Base-by-base conservation (phyloP, 2,329 filamentous ascomycete genomes). In the Alternaria tenuissima region DNA sequence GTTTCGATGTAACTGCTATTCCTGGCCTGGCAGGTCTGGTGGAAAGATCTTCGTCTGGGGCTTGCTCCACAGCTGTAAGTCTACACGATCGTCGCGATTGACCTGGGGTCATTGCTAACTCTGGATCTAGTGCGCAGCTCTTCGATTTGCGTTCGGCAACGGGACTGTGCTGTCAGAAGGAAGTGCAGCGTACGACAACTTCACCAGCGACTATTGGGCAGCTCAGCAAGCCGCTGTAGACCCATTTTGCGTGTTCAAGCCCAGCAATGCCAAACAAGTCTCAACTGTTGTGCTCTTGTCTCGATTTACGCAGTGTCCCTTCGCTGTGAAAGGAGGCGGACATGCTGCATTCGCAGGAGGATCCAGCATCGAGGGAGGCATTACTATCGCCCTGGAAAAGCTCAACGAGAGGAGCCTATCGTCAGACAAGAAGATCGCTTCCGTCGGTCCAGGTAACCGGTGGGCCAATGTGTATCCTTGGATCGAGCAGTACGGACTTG, bases 261-360 rank as follows among this genome's bases (percentile, higher is more conserved):
- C 72, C 7, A 56, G 30, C 5, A 64, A 22, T 32, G 55, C 64
- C 4, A 12, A 59, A 8, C 59, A 73, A 12, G 69, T 74, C 5
- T 66, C 70, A n/a, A 61, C 59, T 12, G 41, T 53, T 4, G 57
- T 75, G 14, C 56, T 73, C 2, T 26, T 74, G 7, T 69, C 71
- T 5, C 64, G 69, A 11, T 49, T 72, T 3, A 68, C 67, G 8
- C 66, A 65, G 49, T 78, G 74, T 44, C 69, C 67, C 78, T 81
- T 81, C 55, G 79, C 80, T 5, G 74, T 83, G 3, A 81, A 79
- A 55, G 76, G 79, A 26, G 68, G 67, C 6, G 70, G 72, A 2
- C 73, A 75, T 56, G 65, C 69, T 47, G 66, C 68, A 3, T 69
- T 68, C 32, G 67, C 67, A 24, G 75, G 73, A 9, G 61, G 65